A percentile compares a stretch with the other conserved stretches of the same genome.
phyloP scores from a whole-genome alignment of 345 rosid species.

The Nephelium lappaceum region DNA sequence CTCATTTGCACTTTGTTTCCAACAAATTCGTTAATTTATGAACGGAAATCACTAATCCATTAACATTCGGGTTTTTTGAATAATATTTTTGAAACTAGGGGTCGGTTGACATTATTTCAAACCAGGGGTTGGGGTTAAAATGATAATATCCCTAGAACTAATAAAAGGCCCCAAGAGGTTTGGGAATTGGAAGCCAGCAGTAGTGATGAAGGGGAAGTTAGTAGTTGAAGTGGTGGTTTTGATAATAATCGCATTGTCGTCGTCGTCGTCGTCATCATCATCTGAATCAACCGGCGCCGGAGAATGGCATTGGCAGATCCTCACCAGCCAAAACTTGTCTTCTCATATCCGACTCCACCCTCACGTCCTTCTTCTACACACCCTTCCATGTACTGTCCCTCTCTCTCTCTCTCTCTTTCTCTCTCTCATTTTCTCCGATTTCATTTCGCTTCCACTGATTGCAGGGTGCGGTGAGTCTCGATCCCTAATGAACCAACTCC shows the following conservation, averaged over 20 bases:
- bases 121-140: no score
- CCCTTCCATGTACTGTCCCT: slow-evolving; percentile 64
- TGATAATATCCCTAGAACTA: no score
- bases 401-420: not conserved
- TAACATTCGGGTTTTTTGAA: no score
- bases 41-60: no score
- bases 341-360: slow-evolving; percentile 80
- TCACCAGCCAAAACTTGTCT: slow-evolving; percentile 75
- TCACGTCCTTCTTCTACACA: slow-evolving; percentile 70
- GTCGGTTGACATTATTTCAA: no score
- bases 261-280: not conserved
- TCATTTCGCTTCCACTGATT: not conserved
- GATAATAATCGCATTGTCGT: not conserved
- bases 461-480: slow-evolving; percentile 96
- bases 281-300: slow-evolving; percentile 30
- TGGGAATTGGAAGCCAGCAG: no score
- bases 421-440: not conserved
- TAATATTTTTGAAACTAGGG: no score
- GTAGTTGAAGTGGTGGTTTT: no score
- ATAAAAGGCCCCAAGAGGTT: no score
- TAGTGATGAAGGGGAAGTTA: no score
- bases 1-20: no score
- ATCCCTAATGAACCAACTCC: slow-evolving; percentile 64
- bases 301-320: slow-evolving; percentile 75
- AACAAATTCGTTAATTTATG: no score